Evolutionary conservation across 2,329 filamentous ascomycete species (phyloP).

Genomic region (Claviceps arundinis): DNA sequence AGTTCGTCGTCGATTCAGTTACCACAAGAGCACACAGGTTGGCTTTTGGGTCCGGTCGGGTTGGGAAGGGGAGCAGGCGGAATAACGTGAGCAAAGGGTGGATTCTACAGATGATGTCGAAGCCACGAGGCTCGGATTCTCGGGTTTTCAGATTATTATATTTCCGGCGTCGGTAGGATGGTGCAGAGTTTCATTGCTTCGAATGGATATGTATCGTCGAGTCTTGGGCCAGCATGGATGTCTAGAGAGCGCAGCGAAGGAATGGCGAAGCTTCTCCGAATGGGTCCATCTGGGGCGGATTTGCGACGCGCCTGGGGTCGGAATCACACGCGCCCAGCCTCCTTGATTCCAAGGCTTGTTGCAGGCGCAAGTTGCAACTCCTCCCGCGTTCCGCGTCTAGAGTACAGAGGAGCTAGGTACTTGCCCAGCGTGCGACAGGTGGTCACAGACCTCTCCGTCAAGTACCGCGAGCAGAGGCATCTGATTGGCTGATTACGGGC

Average conservation of each 20-base stretch:
- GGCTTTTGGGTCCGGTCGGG: background rate
- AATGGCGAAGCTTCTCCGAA: background rate
- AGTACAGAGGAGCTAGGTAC: background rate
- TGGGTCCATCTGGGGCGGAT: background rate
- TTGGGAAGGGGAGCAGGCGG: background rate
- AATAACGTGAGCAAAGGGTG: background rate
- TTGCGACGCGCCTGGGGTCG: slow-evolving; percentile 13
- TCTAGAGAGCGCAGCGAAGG: background rate
- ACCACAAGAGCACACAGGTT: background rate
- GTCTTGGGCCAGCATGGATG: background rate
- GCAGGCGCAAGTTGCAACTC: no score
- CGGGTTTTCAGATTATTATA: background rate
- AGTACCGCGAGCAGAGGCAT: slow-evolving; percentile 8
- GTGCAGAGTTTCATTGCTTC: background rate
- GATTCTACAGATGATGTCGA: background rate
- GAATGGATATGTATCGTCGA: background rate
- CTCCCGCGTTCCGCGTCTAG: no score
- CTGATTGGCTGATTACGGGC: slow-evolving; percentile 19
- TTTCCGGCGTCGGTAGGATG: background rate
- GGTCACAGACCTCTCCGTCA: background rate
- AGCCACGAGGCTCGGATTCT: background rate
- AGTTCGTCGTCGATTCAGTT: background rate
- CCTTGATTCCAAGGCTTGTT: no score
- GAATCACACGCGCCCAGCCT: background rate
- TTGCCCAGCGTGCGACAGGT: background rate